Evolutionary conservation across 352 stramenopile species (phyloP).

Genomic region (Pythium aquatile): DNA sequence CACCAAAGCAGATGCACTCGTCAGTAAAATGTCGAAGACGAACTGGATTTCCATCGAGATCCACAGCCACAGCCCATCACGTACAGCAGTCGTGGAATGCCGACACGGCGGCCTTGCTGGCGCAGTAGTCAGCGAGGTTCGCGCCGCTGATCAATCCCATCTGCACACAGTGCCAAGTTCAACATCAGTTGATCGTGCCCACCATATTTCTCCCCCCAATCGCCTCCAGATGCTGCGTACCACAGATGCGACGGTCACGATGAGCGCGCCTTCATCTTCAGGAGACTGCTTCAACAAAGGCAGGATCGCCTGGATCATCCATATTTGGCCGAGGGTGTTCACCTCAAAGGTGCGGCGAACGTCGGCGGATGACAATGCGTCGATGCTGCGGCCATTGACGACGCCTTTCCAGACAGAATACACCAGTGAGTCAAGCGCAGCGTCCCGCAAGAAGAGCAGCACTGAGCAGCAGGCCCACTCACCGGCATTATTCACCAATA

Average conservation of each 20-base stretch:
- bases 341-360: constrained; percentile 30
- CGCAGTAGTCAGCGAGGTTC: constrained; percentile 70
- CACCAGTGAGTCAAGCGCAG: background rate
- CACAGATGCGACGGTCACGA: constrained; percentile 79
- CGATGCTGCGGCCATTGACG: constrained; percentile 28
- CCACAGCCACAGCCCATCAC: constrained; percentile 16
- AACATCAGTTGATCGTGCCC: background rate
- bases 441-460: background rate
- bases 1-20: background rate
- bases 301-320: constrained; percentile 57
- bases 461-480: background rate
- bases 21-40: constrained; percentile 1
- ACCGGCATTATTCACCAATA: constrained; percentile 40
- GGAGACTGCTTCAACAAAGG: constrained; percentile 56
- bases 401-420: constrained; percentile 30
- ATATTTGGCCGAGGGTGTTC: constrained; percentile 72
- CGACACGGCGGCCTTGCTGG: constrained; percentile 70
- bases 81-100: constrained; percentile 70
- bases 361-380: constrained; percentile 24
- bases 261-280: constrained; percentile 32
- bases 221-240: constrained; percentile 25
- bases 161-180: constrained; percentile 21
- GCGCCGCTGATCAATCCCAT: constrained; percentile 72
- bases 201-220: background rate
- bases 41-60: background rate